Evolutionary conservation across 768 basidiomycete species (phyloP), one percentile per base, ranked within the genome.

Genomic region (Filobasidium floriforme): DNA sequence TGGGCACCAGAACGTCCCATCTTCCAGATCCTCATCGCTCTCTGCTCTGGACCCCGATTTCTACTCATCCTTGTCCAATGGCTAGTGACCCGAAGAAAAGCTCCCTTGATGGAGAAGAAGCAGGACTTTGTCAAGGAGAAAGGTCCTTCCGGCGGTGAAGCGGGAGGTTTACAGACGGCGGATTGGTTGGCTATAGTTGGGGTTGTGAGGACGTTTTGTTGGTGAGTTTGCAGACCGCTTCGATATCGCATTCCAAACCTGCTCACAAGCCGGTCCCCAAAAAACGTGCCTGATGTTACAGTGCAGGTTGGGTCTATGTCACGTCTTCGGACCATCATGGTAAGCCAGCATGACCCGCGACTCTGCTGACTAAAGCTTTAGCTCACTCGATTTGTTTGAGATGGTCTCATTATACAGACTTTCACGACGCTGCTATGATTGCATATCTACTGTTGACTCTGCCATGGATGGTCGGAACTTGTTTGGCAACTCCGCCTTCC

Each of bases 271-370:
- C n/a, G n/a, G n/a, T n/a, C n/a, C n/a, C n/a, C 43, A 57, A 46
- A 64, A 29, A 9, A 4, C 9, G 49, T 1, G 37, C 9, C 12
- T 15, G 44, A 43, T 37, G 11, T 46, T 9, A 7, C 61, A 78
- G 77, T 72, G 92, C 89, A 40, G 90, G 92, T 29, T 94, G 91
- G 91, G 89, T 92, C 32, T 94, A 86, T 72, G 85, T 93, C 72
- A 92, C 92, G 0, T 77, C 89, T 1, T 85, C 80, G 61, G 91
- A 93, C 74, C 83, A 89, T 78, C 89, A 90, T 71, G 74, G 75
- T 73, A 55, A 62, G 72, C 60, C 11, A 1, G 18, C 59, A 29
- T 18, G 22, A 28, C 18, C 41, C 52, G 19, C 26, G 28, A 51
- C 3, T 43, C 43, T 46, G 51, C 60, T 46, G 28, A 61, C 22